A percentile compares a stretch with the other conserved stretches of the same genome.
These are phyloP conservation scores for Nannochloropsis salina DNA, from an alignment of 108 stramenopile genomes.

Conservation along the genomic window DNA sequence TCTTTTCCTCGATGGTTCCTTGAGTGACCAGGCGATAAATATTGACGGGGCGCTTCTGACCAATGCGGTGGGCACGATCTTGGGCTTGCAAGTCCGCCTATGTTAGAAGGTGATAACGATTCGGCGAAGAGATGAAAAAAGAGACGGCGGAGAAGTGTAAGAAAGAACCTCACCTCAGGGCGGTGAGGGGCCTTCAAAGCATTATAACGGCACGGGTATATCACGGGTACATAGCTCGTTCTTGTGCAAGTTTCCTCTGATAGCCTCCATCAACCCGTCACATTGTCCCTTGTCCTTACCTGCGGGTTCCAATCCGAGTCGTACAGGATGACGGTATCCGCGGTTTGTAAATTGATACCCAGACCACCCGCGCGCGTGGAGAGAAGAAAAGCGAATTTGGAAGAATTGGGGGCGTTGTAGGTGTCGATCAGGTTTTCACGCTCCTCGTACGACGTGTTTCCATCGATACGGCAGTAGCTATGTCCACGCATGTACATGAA, in stretches of 20 bases:
- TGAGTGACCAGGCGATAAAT: slow-evolving; percentile 89
- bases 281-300: slow-evolving; percentile 28
- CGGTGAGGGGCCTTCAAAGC: no score
- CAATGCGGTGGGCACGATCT: slow-evolving; percentile 75
- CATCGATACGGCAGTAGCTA: slow-evolving; percentile 92
- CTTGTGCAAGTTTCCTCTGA: background rate
- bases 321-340: slow-evolving; percentile 97
- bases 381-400: slow-evolving; percentile 86
- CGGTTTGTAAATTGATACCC: slow-evolving; percentile 84
- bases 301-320: slow-evolving; percentile 98
- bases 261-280: no score
- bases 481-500: slow-evolving; percentile 56
- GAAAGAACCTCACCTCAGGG: no score
- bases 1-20: slow-evolving; percentile 86
- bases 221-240: background rate
- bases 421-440: slow-evolving; percentile 88
- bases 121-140: background rate
- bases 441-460: slow-evolving; percentile 86
- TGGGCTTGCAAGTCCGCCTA: slow-evolving; percentile 93
- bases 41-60: slow-evolving; percentile 77
- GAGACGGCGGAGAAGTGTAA: background rate
- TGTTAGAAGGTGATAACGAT: background rate
- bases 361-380: slow-evolving; percentile 91
- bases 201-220: no score
- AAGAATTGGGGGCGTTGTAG: slow-evolving; percentile 70